Conservation (phyloP, 169 alveolate genomes). For the Plasmodium fragile region DNA sequence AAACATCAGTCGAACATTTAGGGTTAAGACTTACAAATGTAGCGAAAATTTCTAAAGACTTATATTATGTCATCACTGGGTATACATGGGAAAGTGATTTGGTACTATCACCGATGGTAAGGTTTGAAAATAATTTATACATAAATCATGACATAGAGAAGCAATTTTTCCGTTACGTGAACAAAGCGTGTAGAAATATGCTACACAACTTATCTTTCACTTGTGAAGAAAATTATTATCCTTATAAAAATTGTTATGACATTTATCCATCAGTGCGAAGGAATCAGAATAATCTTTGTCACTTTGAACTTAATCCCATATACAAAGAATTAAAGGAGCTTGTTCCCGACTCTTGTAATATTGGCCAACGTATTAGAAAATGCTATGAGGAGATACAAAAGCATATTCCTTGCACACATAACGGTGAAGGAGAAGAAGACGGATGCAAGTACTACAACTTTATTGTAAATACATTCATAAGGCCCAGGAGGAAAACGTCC, state of each 20-base stretch:
- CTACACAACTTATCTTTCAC: not conserved
- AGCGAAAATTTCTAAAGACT: constrained; percentile 26
- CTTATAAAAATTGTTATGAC: constrained; percentile 54
- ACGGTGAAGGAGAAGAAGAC: constrained; percentile 1
- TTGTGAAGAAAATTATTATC: constrained; percentile 35
- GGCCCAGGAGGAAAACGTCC: constrained; percentile 43
- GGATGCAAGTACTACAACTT: constrained; percentile 35
- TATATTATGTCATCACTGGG: constrained; percentile 43
- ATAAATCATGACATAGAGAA: constrained; percentile 15
- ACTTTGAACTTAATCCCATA: constrained; percentile 11
- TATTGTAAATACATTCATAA: constrained; percentile 21
- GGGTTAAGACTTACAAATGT: constrained; percentile 32
- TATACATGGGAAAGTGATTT: constrained; percentile 19
- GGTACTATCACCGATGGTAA: constrained; percentile 13
- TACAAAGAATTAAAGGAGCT: constrained; percentile 17
- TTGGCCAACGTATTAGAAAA: not conserved
- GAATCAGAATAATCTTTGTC: constrained; percentile 2
- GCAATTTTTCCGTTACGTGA: constrained; percentile 14
- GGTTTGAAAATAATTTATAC: constrained; percentile 24
- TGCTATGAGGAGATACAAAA: constrained; percentile 40
- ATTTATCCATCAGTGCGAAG: constrained; percentile 18
- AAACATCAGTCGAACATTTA: constrained; percentile 12
- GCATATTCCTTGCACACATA: constrained; percentile 14
- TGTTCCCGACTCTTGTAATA: constrained; percentile 25
- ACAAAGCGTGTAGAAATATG: not conserved